Base-by-base conservation (phyloP, 129 eudicot genomes). In the Ambrosia trifida region DNA sequence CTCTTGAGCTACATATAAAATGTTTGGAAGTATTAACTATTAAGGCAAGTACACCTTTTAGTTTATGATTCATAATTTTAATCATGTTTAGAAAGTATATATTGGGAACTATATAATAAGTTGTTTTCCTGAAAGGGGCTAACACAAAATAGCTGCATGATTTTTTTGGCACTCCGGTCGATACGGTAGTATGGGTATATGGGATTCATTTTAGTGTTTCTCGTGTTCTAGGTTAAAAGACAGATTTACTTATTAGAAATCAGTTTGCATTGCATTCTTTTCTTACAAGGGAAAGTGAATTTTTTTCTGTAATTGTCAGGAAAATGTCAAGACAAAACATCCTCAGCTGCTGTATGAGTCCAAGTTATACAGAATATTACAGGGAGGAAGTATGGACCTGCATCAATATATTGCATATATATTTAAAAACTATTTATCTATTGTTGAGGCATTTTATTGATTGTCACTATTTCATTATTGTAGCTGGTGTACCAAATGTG, bases 301-400 rank as follows among this genome's bases (percentile, higher is more conserved):
- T 11, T 4, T 6, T 44, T 40, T 46, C 32, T 71, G 72, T 67
- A 44, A 44, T 64, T 61, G 17, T 58, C 79, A 91, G 97, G 97
- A 91, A 84, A 91, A 84, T 77, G 85, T 88, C 66, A 91, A 86
- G 90, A 91, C 97, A 54, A 91, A 91, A 76, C 96, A 91, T 84
- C 97, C 97, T 28, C 97, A 91, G 73, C 83, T 91, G 78, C 85
- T 86, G 46, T 91, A 88, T 28, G 97, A 91, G 84, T 91, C 96
- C 65, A 91, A 91, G 84, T 19, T 88, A 78, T 91, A 91, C 80
- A 84, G 89, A 77, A 86, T 88, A 72, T 80, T 91, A 50, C 97
- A 88, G 52, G 97, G 97, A 78, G 97, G 97, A 91, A 91, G 97
- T 91, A 91, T 80, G 84, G 59, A 44, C 68, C 57, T 50, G 50